Evolutionary conservation across 306 rosid species (phyloP), one percentile per base, ranked within the genome.

Genomic region (Dryas alaskensis): DNA sequence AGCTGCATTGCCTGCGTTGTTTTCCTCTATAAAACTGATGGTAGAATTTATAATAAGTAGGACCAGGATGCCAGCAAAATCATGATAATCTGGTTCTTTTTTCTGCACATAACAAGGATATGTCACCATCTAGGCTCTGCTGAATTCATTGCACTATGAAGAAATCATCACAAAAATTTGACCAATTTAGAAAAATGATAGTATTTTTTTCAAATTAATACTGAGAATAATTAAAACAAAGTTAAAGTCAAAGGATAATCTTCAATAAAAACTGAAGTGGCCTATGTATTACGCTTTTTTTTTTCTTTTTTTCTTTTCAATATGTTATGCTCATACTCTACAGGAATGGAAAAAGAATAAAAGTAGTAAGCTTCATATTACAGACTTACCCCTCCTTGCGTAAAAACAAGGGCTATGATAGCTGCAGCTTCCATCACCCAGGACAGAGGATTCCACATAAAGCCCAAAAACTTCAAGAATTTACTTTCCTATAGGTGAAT

Each of bases 381-480:
- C 0, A 57, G 45, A 73, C 60, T 82, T 83, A 90, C 96, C 81
- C 87, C 88, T 79, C 84, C 83, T 49, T 88, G 96, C 53, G 96
- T 84, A 74, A 90, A 73, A 49, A 49, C 89, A 81, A 90, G 80
- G 76, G 96, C 92, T 87, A 88, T 86, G 75, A 90, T 4, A 70
- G 92, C 91, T 75, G 91, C 96, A 71, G 92, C 96, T 84, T 87
- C 96, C 96, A 89, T 89, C n/a, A 90, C 92, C 96, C 96, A 90
- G 67, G 96, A 90, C 10, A 90, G 66, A 75, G 96, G 96, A 85
- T 90, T 90, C 96, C 96, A 87, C 96, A 86, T 90, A 76, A 90
- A 90, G 3, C 96, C 87, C 86, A 90, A 83, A 76, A 90, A 90
- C 79, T 87, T 90, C 11, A 90, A 68, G 7, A 86, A 2, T 71